Base-by-base conservation (phyloP, 176 grass and related monocot species). In the Canna indica region DNA sequence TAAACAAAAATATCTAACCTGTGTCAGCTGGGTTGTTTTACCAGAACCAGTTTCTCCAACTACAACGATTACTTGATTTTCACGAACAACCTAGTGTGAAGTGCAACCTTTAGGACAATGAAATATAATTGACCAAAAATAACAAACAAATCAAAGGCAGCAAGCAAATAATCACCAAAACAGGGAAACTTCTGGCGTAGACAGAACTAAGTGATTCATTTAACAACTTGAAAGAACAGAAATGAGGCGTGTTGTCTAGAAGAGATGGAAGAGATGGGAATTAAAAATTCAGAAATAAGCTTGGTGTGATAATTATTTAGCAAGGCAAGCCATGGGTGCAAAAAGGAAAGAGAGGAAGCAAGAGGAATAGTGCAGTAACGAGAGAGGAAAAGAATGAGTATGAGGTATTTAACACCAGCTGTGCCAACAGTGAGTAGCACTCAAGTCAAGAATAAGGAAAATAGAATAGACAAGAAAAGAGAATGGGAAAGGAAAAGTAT, bases 41-140 rank as follows among this genome's bases (percentile, higher is more conserved):
- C 89, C 89, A 61, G 94, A 97, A 82, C 94, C 94, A 85, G 94
- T 97, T 81, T 97, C 94, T 74, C 94, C 94, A 84, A 97, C 94
- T 9, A 92, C 94, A 34, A 97, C 82, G 36, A 90, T 56, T 33
- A 97, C 94, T 80, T 93, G 94, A 85, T 97, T 97, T 89, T 97
- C 94, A 56, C 82, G 94, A 58, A 97, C 89, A 71, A 97, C 89
- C 94, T 97, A 69, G 13, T 31, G 25, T 46, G 47, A 25, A 47
- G 5, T 7, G 5, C 38, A 69, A 12, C 16, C 5, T 46, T 70
- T 26, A 29, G 7, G 12, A 59, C 24, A 42, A 6, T 42, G 7
- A 28, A 3, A 14, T 27, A 30, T 5, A 59, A 34, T 22, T 52
- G 16, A 48, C 18, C n/a, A 32, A 38, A 25, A 26, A 41, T 16